These are phyloP conservation scores for Coemansia sp. DNA, from an alignment of 192 early-diverging fungal genomes.

Conservation along the genomic window DNA sequence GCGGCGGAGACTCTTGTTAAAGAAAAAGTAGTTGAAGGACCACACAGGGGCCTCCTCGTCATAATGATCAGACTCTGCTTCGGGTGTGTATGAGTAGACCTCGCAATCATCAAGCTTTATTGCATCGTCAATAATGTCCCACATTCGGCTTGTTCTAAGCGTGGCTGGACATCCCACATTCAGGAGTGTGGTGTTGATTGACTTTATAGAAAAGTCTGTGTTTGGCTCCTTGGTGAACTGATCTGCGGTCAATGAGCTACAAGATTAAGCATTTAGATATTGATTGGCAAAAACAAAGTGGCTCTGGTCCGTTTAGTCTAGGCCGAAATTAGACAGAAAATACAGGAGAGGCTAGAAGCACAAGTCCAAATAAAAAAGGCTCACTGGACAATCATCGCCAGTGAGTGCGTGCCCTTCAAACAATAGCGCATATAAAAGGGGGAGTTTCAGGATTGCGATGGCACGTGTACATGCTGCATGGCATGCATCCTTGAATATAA, in stretches of 20 bases:
- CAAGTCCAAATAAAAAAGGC: not conserved
- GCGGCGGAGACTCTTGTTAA: constrained; percentile 86
- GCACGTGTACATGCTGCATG: not conserved
- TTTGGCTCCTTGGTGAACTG: constrained; percentile 67
- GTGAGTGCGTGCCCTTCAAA: too few relatives aligned
- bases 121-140: constrained; percentile 84
- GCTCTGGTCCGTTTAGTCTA: not conserved
- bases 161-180: constrained; percentile 65
- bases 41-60: constrained; percentile 86
- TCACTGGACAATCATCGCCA: too few relatives aligned
- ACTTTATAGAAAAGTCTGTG: constrained; percentile 70
- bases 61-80: constrained; percentile 86
- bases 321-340: not conserved
- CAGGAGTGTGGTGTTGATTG: constrained; percentile 82
- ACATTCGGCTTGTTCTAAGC: constrained; percentile 62
- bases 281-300: not conserved
- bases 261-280: not conserved
- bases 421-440: not conserved
- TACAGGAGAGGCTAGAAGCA: not conserved
- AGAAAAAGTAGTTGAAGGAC: constrained; percentile 98
- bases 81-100: constrained; percentile 89
- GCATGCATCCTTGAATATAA: not conserved
- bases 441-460: not conserved
- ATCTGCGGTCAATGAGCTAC: constrained; percentile 56
- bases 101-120: constrained; percentile 83